phyloP scores from a whole-genome alignment of 2,329 filamentous ascomycete species.

The Penicillium sp. region DNA sequence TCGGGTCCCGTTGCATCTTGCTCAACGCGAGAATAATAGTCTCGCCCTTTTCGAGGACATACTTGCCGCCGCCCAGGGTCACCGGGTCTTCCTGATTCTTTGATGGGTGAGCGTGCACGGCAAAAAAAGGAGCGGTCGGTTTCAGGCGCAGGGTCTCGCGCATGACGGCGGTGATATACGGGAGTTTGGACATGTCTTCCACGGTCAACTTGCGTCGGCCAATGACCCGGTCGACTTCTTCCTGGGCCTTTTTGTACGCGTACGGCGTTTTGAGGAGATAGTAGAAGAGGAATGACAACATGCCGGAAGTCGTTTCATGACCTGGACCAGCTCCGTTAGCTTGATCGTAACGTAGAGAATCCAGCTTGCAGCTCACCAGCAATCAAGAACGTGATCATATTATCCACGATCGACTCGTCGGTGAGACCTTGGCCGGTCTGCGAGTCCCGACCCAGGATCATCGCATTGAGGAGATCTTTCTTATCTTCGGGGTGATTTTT shows the following conservation, averaged over 20 bases:
- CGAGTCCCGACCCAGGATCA: slow-evolving; percentile 66
- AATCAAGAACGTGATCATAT: slow-evolving; percentile 70
- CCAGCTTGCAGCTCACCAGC: slow-evolving; percentile 46
- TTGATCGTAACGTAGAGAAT: neutral
- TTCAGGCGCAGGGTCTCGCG: slow-evolving; percentile 62
- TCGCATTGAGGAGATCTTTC: slow-evolving; percentile 67
- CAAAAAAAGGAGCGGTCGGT: slow-evolving; percentile 57
- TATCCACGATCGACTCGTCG: slow-evolving; percentile 63
- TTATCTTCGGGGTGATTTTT: slow-evolving; percentile 55
- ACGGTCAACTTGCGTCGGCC: slow-evolving; percentile 57
- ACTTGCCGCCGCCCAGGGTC: slow-evolving; percentile 60
- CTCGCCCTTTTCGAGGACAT: slow-evolving; percentile 55
- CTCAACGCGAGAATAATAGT: slow-evolving; percentile 51
- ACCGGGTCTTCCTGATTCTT: slow-evolving; percentile 42
- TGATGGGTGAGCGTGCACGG: slow-evolving; percentile 49
- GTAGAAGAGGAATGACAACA: slow-evolving; percentile 65
- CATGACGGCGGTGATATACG: slow-evolving; percentile 63
- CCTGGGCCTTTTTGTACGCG: slow-evolving; percentile 59
- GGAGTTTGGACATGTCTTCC: slow-evolving; percentile 62
- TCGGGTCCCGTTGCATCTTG: slow-evolving; percentile 60
- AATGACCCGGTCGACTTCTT: slow-evolving; percentile 65
- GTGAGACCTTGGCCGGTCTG: slow-evolving; percentile 64
- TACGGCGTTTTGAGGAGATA: slow-evolving; percentile 62
- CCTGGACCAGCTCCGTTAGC: slow-evolving; percentile 34
- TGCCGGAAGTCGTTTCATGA: slow-evolving; percentile 69